Conservation (phyloP, 441 rosid species). For the Jatropha multifida region DNA sequence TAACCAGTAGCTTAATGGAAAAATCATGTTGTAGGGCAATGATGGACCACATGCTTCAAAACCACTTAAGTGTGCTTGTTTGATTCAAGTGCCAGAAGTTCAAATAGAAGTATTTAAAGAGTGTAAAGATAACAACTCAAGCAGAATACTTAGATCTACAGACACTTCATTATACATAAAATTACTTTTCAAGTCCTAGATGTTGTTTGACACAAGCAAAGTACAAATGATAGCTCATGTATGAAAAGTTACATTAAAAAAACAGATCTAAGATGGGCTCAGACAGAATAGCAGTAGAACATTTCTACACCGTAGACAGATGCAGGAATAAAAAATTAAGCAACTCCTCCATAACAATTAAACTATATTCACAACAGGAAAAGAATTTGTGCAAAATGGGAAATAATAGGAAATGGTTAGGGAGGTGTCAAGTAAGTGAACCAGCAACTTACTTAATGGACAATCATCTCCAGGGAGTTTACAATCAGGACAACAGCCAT, state of each 20-base stretch:
- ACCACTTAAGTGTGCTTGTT: background rate
- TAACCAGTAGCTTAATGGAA: background rate
- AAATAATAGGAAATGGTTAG: background rate
- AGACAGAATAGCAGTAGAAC: background rate
- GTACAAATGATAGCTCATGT: background rate
- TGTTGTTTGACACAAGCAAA: background rate
- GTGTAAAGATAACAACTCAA: background rate
- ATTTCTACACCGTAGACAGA: background rate
- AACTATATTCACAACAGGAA: background rate
- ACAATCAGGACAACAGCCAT: conserved; percentile 94
- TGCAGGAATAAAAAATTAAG: background rate
- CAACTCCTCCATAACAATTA: background rate
- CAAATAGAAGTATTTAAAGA: background rate
- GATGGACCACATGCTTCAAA: background rate
- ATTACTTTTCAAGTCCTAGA: background rate
- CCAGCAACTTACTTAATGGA: conserved; percentile 64
- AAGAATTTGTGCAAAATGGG: background rate
- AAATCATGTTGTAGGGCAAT: background rate
- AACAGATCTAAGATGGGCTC: background rate
- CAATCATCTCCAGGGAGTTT: conserved; percentile 92
- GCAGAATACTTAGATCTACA: background rate
- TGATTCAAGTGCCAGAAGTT: background rate
- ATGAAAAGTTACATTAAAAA: too few relatives aligned
- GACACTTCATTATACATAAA: background rate
- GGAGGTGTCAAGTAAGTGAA: background rate